Evolutionary conservation across 768 basidiomycete genomes (phyloP).

Genomic region (Pleurotus citrinopileatus): DNA sequence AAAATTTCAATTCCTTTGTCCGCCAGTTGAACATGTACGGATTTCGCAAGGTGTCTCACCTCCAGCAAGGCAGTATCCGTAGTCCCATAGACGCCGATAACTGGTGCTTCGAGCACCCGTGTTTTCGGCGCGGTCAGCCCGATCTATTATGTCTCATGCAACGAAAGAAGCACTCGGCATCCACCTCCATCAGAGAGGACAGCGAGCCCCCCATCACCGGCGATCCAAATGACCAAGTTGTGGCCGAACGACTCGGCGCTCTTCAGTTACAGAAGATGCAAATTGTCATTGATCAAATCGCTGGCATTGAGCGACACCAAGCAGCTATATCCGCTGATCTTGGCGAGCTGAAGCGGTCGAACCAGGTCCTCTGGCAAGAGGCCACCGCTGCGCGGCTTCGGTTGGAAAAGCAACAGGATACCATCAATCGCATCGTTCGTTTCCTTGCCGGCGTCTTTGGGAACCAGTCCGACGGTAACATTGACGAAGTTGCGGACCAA

Average conservation of each 20-base stretch:
- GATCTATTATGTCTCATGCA: slow-evolving; percentile 85
- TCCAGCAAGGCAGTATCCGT: slow-evolving; percentile 89
- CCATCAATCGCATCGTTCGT: slow-evolving; percentile 89
- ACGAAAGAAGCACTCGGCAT: slow-evolving; percentile 67
- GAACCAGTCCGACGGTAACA: slow-evolving; percentile 27
- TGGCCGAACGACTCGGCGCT: slow-evolving; percentile 25
- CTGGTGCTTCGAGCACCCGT: slow-evolving; percentile 88
- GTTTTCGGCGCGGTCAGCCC: slow-evolving; percentile 88
- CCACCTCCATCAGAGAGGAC: slow-evolving; percentile 8
- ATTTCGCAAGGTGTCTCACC: slow-evolving; percentile 91
- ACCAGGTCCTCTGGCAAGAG: slow-evolving; percentile 89
- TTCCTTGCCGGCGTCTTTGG: slow-evolving; percentile 88
- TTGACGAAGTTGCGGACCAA: slow-evolving; percentile 38
- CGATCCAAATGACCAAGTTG: slow-evolving; percentile 12
- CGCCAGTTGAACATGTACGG: slow-evolving; percentile 95
- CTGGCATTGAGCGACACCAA: slow-evolving; percentile 87
- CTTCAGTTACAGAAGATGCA: slow-evolving; percentile 70
- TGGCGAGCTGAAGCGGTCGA: slow-evolving; percentile 81
- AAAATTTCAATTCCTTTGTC: slow-evolving; percentile 91
- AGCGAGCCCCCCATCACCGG: slow-evolving; percentile 13
- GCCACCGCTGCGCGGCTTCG: slow-evolving; percentile 70
- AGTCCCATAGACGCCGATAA: slow-evolving; percentile 76
- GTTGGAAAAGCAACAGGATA: slow-evolving; percentile 91
- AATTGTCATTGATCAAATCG: slow-evolving; percentile 76
- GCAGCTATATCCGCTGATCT: slow-evolving; percentile 83